Evolutionary conservation across 2,329 filamentous ascomycete species (phyloP), one percentile per base, ranked within the genome.

Genomic region (Claviceps sp.): DNA sequence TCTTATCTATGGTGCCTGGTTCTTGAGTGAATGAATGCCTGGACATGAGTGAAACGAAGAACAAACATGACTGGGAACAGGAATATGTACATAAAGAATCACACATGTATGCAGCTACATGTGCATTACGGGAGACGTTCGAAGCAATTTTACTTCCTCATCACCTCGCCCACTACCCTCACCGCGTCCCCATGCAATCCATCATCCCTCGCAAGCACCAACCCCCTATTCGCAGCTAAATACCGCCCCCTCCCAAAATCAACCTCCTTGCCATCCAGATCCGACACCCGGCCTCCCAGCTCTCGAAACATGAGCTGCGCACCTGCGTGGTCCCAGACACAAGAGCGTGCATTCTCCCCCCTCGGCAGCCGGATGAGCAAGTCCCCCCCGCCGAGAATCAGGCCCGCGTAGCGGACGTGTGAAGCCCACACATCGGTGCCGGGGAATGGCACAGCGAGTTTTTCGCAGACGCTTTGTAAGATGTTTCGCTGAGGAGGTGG

Each of bases 301-400:
- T 81, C 77, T 52, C 75, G 72, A 52, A 78, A 74, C 34, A 80
- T 65, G 52, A 81, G 64, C 70, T 79, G 78, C 1, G 76, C 76
- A 5, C 77, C 77, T 0, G 77, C 77, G 55, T 81, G 77, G 55
- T 81, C 77, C 77, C 77, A 71, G 40, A 69, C 59, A 49, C 61
- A 66, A 52, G 65, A 63, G 38, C 54, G 55, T 18, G 57, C 53
- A 6, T 48, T 50, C 16, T 43, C 43, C 1, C 51, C 52, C 16
- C 57, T 50, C 11, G 63, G 66, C 13, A 68, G 56, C 5, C 68
- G 61, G 24, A 70, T 52, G 48, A 66, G 62, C 30, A 67, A 53
- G 54, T 69, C 63, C 8, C 62, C 67, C 18, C 65, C 65, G 45
- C 68, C 68, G 16, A 70, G 47, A 38, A 69, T 60, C 26, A 70